These are phyloP conservation scores for Allantophomopsis cytisporea DNA, from an alignment of 2,329 filamentous ascomycete species.

Conservation along the genomic window DNA sequence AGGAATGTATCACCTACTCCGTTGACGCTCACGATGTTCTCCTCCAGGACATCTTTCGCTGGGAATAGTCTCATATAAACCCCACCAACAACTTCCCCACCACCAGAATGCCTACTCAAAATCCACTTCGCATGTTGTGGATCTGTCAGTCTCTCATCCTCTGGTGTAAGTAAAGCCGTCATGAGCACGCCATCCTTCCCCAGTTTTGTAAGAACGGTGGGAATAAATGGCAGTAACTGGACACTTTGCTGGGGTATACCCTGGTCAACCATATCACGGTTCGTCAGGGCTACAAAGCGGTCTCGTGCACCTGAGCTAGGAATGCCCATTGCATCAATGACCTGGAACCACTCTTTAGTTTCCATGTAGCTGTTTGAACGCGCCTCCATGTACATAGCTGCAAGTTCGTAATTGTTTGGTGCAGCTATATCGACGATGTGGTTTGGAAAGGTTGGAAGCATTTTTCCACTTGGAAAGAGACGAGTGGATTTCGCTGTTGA, in stretches of 20 bases:
- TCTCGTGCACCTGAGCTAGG: conserved; percentile 54
- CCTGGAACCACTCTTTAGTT: conserved; percentile 57
- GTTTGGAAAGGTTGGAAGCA: conserved; percentile 36
- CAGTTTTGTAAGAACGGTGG: conserved; percentile 73
- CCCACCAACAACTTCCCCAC: conserved; percentile 47
- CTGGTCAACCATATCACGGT: conserved; percentile 52
- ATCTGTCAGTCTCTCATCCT: conserved; percentile 53
- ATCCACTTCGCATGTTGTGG: conserved; percentile 55
- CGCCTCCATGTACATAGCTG: conserved; percentile 64
- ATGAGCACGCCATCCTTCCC: conserved; percentile 51
- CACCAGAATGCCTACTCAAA: conserved; percentile 44
- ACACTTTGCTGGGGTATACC: conserved; percentile 76
- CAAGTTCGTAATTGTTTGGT: conserved; percentile 73
- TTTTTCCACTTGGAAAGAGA: conserved; percentile 4
- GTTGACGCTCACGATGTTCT: conserved; percentile 77
- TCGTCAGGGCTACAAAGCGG: conserved; percentile 56
- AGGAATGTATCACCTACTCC: conserved; percentile 90
- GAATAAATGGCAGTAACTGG: conserved; percentile 79
- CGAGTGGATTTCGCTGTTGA: conserved; percentile 56
- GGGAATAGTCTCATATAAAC: conserved; percentile 66
- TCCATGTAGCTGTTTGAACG: conserved; percentile 55
- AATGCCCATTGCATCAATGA: conserved; percentile 71
- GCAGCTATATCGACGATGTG: conserved; percentile 61
- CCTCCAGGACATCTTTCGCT: conserved; percentile 48
- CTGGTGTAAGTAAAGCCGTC: conserved; percentile 52